These are phyloP conservation scores for Capillidium heterosporum DNA, from an alignment of 371 early-diverging fungal genomes.

Conservation along the genomic window DNA sequence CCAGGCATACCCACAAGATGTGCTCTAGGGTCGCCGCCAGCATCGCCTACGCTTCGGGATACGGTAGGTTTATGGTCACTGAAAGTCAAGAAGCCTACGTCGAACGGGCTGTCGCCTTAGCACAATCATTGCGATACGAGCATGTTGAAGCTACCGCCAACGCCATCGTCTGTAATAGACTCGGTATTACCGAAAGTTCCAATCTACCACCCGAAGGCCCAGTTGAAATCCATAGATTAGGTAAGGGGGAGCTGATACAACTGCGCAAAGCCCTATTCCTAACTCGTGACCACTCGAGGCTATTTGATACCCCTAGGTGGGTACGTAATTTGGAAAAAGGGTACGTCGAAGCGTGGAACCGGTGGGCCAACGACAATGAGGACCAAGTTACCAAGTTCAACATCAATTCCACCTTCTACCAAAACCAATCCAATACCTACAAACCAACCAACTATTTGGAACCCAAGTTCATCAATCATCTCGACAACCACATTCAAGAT, in stretches of 20 bases:
- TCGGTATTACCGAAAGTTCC: background rate
- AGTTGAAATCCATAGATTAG: constrained; percentile 11
- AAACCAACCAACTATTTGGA: background rate
- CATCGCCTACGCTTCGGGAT: constrained; percentile 68
- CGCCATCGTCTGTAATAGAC: constrained; percentile 10
- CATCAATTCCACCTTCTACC: background rate
- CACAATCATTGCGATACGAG: constrained; percentile 12
- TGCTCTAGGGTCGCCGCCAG: constrained; percentile 80
- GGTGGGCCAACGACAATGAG: constrained; percentile 49
- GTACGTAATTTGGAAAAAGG: constrained; percentile 68
- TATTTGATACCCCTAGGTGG: constrained; percentile 83
- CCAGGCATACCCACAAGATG: constrained; percentile 80
- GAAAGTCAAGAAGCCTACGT: constrained; percentile 54
- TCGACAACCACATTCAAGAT: background rate
- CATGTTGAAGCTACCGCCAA: constrained; percentile 9
- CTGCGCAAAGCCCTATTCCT: constrained; percentile 57
- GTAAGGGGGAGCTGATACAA: constrained; percentile 39
- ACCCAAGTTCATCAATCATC: background rate
- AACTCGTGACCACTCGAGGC: constrained; percentile 44
- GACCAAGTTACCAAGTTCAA: constrained; percentile 9
- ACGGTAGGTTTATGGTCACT: constrained; percentile 70
- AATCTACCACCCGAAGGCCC: background rate
- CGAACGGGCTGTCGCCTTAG: constrained; percentile 52
- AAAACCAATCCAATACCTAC: background rate
- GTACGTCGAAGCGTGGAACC: constrained; percentile 49